Base-by-base conservation (phyloP, 1,284 basidiomycete species). In the Tilletia indica region DNA sequence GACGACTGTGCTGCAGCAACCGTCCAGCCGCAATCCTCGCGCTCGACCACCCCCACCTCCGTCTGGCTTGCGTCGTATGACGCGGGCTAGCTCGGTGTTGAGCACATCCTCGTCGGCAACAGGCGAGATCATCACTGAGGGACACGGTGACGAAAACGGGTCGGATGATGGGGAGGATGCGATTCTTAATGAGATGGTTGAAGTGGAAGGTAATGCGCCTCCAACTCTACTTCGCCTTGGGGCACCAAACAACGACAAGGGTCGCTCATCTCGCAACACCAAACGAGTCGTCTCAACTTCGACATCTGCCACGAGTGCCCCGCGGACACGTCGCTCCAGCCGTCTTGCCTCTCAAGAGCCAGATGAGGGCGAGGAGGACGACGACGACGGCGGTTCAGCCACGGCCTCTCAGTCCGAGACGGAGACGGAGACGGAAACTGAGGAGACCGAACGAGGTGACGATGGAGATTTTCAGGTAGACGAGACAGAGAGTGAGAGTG, bases 401-500 rank as follows among this genome's bases (percentile, higher is more conserved):
- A 9, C 42, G 42, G 42, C 42, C 1, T 45, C 42, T 8, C 42
- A 45, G 42, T 45, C 42, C 42, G 61, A 64, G 12, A 42, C 61
- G 34, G 61, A 64, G 61, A 64, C 61, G 11, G 61, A 64, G 39
- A 64, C 61, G 36, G 61, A 16, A 34, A 34, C n/a, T n/a, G 58
- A 31, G 58, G 25, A 19, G 61, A 39, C 6, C 5, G 19, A 21
- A 38, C 25, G 2, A 31, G 25, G 25, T 31, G 25, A 31, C 25
- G 25, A 31, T 31, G 25, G 25, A 31, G 25, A 31, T 31, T 31
- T 31, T 31, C 25, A 38, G 14, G 38, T 14, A 34, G 61, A 19
- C 36, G 61, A 64, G 61, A 39, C 34, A 6, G 36, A 39, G 36
- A 38, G 42, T 14, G 42, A 9, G 42, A 14, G 42, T 45, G 42